phyloP scores from a whole-genome alignment of 2,329 filamentous ascomycete genomes.

The Microascus cirrosus region DNA sequence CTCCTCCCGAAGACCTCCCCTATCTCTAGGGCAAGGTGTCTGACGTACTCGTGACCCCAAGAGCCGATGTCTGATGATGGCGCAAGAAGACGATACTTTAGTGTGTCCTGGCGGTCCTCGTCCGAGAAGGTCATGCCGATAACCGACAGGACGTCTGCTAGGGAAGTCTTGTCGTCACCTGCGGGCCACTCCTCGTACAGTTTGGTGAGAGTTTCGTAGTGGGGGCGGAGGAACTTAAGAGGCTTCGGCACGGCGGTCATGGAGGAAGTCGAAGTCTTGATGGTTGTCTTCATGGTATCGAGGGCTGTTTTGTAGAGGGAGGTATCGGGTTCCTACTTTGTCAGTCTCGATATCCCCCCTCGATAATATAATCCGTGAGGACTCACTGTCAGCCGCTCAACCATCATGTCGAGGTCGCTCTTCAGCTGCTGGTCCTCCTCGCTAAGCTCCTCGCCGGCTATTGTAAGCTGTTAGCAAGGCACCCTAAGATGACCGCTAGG shows the following conservation, averaged over 20 bases:
- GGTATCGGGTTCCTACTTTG: constrained; percentile 69
- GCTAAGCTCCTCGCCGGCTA: constrained; percentile 70
- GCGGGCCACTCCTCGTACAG: constrained; percentile 83
- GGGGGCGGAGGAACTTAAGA: constrained; percentile 91
- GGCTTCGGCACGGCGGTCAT: constrained; percentile 99
- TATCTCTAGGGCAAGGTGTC: constrained; percentile 90
- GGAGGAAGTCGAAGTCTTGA: constrained; percentile 97
- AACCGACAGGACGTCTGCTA: constrained; percentile 93
- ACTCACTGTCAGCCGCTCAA: constrained; percentile 79
- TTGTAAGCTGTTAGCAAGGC: background rate
- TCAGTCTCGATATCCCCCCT: constrained; percentile 7
- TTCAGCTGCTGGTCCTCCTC: constrained; percentile 99
- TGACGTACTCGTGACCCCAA: constrained; percentile 97
- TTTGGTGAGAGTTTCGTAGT: constrained; percentile 82
- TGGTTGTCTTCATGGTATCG: constrained; percentile 94
- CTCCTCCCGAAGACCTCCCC: constrained; percentile 88
- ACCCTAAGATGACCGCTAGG: constrained; percentile 1
- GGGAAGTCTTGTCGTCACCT: constrained; percentile 73
- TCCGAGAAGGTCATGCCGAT: constrained; percentile 99
- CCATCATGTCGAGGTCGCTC: constrained; percentile 94
- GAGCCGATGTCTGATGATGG: constrained; percentile 88
- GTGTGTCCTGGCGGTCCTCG: constrained; percentile 87
- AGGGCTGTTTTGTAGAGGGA: constrained; percentile 85
- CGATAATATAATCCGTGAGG: background rate
- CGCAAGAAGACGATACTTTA: constrained; percentile 87